Percentiles rank a stretch among this genome's conserved stretches.
Evolutionary conservation across 768 basidiomycete genomes (phyloP).

Genomic region (Hebeloma cylindrosporum): DNA sequence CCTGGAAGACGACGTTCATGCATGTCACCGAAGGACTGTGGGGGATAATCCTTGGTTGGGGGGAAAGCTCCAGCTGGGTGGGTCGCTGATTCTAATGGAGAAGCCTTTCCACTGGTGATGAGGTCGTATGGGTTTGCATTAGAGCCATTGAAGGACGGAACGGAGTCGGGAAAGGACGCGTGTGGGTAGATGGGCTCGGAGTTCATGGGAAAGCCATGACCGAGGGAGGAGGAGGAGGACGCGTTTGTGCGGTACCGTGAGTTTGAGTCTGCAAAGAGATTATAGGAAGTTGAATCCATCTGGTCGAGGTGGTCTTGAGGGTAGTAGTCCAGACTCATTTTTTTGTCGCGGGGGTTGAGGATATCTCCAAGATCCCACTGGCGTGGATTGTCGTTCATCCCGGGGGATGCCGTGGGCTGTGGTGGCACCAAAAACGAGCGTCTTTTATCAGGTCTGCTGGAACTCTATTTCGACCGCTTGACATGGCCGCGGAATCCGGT

Average conservation of each 20-base stretch:
- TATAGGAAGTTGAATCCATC: constrained; percentile 56
- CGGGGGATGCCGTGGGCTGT: too few relatives aligned
- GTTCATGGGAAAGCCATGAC: constrained; percentile 46
- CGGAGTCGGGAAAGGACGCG: constrained; percentile 57
- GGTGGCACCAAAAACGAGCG: too few relatives aligned
- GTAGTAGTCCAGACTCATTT: constrained; percentile 53
- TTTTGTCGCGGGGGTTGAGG: constrained; percentile 44
- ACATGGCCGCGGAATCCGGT: constrained; percentile 32
- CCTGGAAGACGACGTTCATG: constrained; percentile 45
- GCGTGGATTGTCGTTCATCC: constrained; percentile 24
- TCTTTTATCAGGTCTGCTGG: constrained; percentile 28
- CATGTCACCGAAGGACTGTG: constrained; percentile 57
- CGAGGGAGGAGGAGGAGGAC: constrained; percentile 69
- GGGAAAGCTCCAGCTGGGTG: constrained; percentile 53
- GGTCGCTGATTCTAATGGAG: constrained; percentile 60
- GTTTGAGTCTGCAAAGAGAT: constrained; percentile 57
- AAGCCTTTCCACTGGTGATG: constrained; percentile 71
- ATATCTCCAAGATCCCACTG: constrained; percentile 46
- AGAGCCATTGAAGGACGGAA: constrained; percentile 55
- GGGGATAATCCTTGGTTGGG: constrained; percentile 58
- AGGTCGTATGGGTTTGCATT: constrained; percentile 63
- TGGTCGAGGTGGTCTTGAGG: constrained; percentile 32
- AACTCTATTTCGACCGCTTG: constrained; percentile 28
- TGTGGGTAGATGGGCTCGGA: constrained; percentile 61
- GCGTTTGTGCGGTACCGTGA: constrained; percentile 69